Evolutionary conservation across 345 rosid species (phyloP), one percentile per base, ranked within the genome.

Genomic region (Melaleuca quinquenervia): DNA sequence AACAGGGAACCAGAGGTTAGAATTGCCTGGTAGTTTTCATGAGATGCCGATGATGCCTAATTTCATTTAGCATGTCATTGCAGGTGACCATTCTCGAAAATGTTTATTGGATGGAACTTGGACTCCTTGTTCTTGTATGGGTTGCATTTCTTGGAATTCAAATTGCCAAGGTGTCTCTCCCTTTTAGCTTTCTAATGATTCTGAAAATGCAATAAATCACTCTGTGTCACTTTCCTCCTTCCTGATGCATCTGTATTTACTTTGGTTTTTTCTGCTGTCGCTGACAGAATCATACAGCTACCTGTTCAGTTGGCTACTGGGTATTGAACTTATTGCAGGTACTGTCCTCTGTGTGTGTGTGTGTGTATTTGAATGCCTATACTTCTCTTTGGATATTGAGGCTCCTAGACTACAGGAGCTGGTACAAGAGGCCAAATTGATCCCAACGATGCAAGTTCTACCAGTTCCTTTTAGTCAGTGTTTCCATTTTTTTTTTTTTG

Each of bases 221-320:
- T 32, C 45, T 64, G 24, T 8, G 76, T 64, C 78, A 64, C 45
- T 49, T 49, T 50, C 83, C 53, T 82, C 53, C 16, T 82, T 82
- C 53, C 51, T 48, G 32, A 51, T 49, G 52, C 50, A 70, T 49
- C 49, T 51, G 36, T n/a, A 51, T 51, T 70, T 21, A 32, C 22
- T 18, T 20, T 52, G 48, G 51, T 36, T 22, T 51, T 60, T 41
- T 84, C 54, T 26, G 14, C 56, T 51, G 82, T 84, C 75, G 85
- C 64, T 51, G 60, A 87, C 92, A 92, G 94, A 87, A 87, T 55
- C 50, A 88, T 32, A 88, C 88, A n/a, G 3, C 86, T 70, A 84
- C 93, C 84, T 92, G 94, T 85, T 92, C 94, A 13, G 26, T 82
- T 84, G 86, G 13, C 41, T 92, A 92, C 75, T 92, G 93, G 94